Evolutionary conservation across 2,329 filamentous ascomycete genomes (phyloP), one percentile per base, ranked within the genome.

Genomic region (Claviceps sp.): DNA sequence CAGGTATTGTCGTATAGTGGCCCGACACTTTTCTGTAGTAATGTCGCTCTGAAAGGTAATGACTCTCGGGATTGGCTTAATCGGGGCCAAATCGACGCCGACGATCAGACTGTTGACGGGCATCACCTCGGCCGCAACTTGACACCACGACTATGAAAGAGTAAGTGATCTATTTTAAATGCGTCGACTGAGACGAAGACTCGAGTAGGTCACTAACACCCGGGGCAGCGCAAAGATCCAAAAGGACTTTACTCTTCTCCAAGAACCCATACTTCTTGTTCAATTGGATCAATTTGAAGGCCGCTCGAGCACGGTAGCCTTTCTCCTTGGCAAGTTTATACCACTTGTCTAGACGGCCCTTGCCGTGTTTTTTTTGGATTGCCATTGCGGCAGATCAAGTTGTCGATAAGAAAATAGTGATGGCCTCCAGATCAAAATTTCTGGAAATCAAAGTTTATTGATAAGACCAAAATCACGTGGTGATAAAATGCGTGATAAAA

Each of bases 191-290:
- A 24, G 8, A 34, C 46, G 5, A 18, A 49, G 5, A 40, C 16
- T 26, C 48, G 20, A 20, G 36, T 11, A 11, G 46, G 40, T n/a
- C 22, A 61, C 82, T 66, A 75, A 88, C 85, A 69, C 93, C 93
- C 36, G 93, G 93, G 20, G 93, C 93, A 58, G 93, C 93, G 72
- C 93, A 98, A 65, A 98, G 85, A 84, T 98, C 94, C 67, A 98
- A 77, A 55, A 96, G 75, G 62, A 97, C 93, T 74, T 88, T 95
- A 71, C 89, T 94, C 76, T 94, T 91, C 70, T 97, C 89, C 60
- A 98, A 75, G 70, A 98, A 98, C 60, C 89, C 87, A 85, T 95
- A 98, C 68, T 96, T 97, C 72, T 97, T 96, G 74, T 98, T 98
- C 62, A 98, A 75, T 69, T 98, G 91, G 60, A 98, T 91, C 61